phyloP scores from a whole-genome alignment of 129 eudicot species.

The Logfia minima region DNA sequence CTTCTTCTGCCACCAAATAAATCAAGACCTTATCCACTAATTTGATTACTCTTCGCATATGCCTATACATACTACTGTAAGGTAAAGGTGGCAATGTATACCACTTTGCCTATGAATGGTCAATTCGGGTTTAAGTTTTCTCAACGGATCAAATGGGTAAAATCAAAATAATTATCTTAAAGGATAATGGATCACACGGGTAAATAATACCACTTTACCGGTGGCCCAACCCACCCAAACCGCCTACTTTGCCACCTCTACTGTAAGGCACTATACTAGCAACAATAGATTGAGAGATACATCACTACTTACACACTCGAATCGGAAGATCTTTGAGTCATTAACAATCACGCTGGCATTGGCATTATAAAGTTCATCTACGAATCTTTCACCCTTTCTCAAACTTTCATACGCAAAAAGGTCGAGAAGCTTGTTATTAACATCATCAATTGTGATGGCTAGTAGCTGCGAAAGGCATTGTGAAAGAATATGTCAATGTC shows the following conservation, averaged over 20 bases:
- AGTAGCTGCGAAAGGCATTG: constrained; percentile 53
- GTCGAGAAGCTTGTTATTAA: constrained; percentile 82
- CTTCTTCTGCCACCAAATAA: too few relatives aligned
- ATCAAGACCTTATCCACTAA: too few relatives aligned
- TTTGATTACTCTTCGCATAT: too few relatives aligned
- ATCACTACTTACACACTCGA: constrained; percentile 66
- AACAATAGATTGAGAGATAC: background rate
- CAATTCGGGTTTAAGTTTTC: background rate
- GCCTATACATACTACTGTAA: background rate
- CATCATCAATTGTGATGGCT: constrained; percentile 68
- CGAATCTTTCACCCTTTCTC: constrained; percentile 55
- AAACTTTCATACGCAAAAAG: constrained; percentile 77
- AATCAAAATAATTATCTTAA: background rate
- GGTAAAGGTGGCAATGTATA: constrained; percentile 1
- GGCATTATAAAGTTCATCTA: constrained; percentile 70
- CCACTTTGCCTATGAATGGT: constrained; percentile 6
- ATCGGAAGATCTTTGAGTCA: constrained; percentile 79
- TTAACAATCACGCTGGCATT: constrained; percentile 80
- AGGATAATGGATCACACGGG: background rate
- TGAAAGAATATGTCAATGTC: background rate
- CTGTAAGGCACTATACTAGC: background rate
- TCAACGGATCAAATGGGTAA: background rate
- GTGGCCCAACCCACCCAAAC: background rate
- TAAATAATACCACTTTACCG: background rate
- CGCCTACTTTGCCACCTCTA: background rate